A percentile compares a stretch with the other conserved stretches of the same genome.
These are phyloP conservation scores for Solanum virginianum DNA, from an alignment of 257 asterid species.

Conservation along the genomic window DNA sequence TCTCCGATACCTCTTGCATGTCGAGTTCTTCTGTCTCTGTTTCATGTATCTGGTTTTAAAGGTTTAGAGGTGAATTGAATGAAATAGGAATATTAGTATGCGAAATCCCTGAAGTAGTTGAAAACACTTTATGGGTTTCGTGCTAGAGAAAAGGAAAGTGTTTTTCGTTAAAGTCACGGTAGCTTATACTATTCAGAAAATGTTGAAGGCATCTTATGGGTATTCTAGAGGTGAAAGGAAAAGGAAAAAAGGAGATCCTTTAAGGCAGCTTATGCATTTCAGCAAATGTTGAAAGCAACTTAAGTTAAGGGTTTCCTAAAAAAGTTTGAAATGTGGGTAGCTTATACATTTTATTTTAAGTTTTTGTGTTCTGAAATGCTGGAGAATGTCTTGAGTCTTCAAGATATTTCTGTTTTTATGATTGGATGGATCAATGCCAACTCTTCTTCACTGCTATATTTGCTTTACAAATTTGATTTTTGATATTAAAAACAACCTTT, in stretches of 20 bases:
- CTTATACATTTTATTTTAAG: not conserved
- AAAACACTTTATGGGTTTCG: not conserved
- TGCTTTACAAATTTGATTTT: not conserved
- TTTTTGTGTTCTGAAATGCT: not conserved
- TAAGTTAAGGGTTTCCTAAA: not conserved
- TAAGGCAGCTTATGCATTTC: not conserved
- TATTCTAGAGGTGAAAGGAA: not conserved
- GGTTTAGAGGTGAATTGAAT: not conserved
- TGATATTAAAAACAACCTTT: not conserved
- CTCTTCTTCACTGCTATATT: not conserved
- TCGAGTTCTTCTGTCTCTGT: too few relatives aligned
- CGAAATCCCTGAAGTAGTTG: not conserved
- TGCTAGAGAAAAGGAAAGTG: not conserved
- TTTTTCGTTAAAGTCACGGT: not conserved
- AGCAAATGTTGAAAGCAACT: not conserved
- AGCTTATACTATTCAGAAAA: not conserved
- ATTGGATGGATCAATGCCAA: not conserved
- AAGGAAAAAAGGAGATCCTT: not conserved
- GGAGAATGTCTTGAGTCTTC: not conserved
- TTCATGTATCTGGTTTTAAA: not conserved
- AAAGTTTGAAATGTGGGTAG: not conserved
- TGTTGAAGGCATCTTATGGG: not conserved
- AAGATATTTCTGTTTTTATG: not conserved
- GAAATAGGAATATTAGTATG: not conserved
- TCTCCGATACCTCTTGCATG: not conserved